phyloP scores from a whole-genome alignment of 2,329 filamentous ascomycete species.

The Phialocephala subalpina region DNA sequence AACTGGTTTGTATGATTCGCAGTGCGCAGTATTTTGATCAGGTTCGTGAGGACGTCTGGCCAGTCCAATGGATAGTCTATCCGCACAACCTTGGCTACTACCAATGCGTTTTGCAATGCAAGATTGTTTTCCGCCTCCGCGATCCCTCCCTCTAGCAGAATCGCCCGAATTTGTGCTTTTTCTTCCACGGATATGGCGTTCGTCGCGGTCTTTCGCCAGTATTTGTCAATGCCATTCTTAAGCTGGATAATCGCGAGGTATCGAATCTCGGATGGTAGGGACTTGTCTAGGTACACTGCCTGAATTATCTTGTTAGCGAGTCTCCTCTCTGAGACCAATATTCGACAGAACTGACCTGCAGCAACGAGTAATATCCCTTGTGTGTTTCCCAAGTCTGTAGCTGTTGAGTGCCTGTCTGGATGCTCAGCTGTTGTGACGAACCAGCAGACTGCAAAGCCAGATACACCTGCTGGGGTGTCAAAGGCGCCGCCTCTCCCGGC shows the following conservation, averaged over 20 bases:
- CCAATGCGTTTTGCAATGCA: conserved; percentile 86
- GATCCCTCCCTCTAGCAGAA: conserved; percentile 79
- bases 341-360: conserved; percentile 63
- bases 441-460: conserved; percentile 70
- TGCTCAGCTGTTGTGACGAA: conserved; percentile 67
- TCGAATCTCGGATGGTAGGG: conserved; percentile 78
- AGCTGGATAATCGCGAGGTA: conserved; percentile 93
- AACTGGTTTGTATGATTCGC: conserved; percentile 65
- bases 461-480: conserved; percentile 69
- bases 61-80: conserved; percentile 91
- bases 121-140: conserved; percentile 78
- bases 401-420: conserved; percentile 72
- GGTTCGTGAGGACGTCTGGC: conserved; percentile 67
- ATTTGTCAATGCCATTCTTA: conserved; percentile 95
- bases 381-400: conserved; percentile 75
- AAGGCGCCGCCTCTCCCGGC: conserved; percentile 79
- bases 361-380: conserved; percentile 69
- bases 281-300: conserved; percentile 83
- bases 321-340: too few relatives aligned
- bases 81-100: conserved; percentile 86
- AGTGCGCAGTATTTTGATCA: conserved; percentile 71
- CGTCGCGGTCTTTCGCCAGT: conserved; percentile 75
- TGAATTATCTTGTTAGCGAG: conserved; percentile 47
- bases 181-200: conserved; percentile 78
- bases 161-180: conserved; percentile 77